Conservation (phyloP, 2,329 filamentous ascomycete species). For the Claviceps fusiformis region DNA sequence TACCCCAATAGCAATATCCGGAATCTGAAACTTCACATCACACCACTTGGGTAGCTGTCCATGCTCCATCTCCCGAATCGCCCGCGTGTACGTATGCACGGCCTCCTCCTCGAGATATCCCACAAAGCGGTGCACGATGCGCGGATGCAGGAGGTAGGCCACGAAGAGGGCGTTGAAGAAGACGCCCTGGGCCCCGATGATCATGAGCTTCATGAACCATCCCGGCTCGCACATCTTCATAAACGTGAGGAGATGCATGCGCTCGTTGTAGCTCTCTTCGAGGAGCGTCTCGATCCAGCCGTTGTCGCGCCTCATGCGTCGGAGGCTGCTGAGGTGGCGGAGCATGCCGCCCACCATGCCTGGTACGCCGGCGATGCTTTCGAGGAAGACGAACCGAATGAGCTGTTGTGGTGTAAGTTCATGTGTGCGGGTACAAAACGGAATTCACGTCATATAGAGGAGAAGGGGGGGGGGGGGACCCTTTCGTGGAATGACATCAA, state of each 20-base stretch:
- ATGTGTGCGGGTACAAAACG: neutral
- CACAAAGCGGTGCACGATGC: slow-evolving; percentile 87
- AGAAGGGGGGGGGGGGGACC: neutral
- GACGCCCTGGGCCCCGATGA: slow-evolving; percentile 83
- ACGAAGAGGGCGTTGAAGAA: slow-evolving; percentile 95
- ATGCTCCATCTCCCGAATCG: slow-evolving; percentile 72
- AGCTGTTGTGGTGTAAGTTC: slow-evolving; percentile 28
- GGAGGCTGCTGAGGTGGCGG: slow-evolving; percentile 70
- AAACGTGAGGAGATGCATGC: slow-evolving; percentile 88
- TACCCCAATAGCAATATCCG: slow-evolving; percentile 67
- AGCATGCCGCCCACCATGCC: slow-evolving; percentile 97
- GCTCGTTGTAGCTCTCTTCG: slow-evolving; percentile 83
- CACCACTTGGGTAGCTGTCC: slow-evolving; percentile 77
- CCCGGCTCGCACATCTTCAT: slow-evolving; percentile 69
- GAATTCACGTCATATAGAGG: neutral
- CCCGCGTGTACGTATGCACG: slow-evolving; percentile 85
- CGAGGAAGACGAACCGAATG: slow-evolving; percentile 80
- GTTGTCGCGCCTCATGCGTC: slow-evolving; percentile 81
- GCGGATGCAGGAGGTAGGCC: slow-evolving; percentile 73
- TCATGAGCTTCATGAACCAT: slow-evolving; percentile 83
- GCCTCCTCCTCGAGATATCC: slow-evolving; percentile 97
- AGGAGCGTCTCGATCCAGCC: slow-evolving; percentile 92
- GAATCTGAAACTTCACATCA: slow-evolving; percentile 54
- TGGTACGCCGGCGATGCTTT: slow-evolving; percentile 87
- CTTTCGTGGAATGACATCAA: too few species aligned